A percentile compares a stretch with the other conserved stretches of the same genome.
phyloP scores from a whole-genome alignment of 148 eudicot genomes.

The Camellia granthamiana region DNA sequence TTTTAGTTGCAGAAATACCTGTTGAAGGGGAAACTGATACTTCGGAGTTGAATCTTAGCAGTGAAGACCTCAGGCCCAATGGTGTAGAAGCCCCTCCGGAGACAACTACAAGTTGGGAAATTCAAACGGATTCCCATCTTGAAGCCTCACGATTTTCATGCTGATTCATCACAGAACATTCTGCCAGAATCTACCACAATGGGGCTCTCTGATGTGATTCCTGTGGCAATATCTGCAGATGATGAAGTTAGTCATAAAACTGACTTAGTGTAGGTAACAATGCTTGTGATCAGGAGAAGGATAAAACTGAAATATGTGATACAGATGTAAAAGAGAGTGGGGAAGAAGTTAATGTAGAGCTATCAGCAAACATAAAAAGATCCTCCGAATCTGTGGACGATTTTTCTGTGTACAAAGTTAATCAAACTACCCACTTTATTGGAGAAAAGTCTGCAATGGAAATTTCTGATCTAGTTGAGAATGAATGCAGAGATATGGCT shows the following conservation, averaged over 20 bases:
- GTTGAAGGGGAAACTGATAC: slow-evolving; percentile 12
- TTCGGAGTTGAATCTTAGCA: slow-evolving; percentile 16
- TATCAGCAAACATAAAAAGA: background rate
- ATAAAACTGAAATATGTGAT: slow-evolving; percentile 19
- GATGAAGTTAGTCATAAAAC: slow-evolving; percentile 19
- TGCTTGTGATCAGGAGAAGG: background rate
- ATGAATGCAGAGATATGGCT: slow-evolving; percentile 16
- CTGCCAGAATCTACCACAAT: slow-evolving; percentile 9
- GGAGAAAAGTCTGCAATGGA: slow-evolving; percentile 15
- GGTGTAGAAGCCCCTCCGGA: slow-evolving; percentile 16
- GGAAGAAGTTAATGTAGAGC: slow-evolving; percentile 13
- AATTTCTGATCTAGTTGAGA: slow-evolving; percentile 16
- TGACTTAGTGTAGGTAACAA: slow-evolving; percentile 17
- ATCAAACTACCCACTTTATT: slow-evolving; percentile 18
- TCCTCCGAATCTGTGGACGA: slow-evolving; percentile 15
- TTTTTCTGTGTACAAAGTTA: slow-evolving; percentile 11
- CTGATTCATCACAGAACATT: slow-evolving; percentile 1
- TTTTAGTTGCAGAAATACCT: slow-evolving; percentile 16
- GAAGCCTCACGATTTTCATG: slow-evolving; percentile 2
- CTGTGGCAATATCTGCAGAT: slow-evolving; percentile 2
- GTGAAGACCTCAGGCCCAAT: slow-evolving; percentile 6
- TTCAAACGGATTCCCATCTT: slow-evolving; percentile 1
- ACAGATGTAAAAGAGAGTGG: slow-evolving; percentile 16
- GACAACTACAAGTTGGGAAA: slow-evolving; percentile 12
- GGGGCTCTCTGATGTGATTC: background rate